phyloP scores from a whole-genome alignment of 768 basidiomycete species.

The Boletus tomentosulus region DNA sequence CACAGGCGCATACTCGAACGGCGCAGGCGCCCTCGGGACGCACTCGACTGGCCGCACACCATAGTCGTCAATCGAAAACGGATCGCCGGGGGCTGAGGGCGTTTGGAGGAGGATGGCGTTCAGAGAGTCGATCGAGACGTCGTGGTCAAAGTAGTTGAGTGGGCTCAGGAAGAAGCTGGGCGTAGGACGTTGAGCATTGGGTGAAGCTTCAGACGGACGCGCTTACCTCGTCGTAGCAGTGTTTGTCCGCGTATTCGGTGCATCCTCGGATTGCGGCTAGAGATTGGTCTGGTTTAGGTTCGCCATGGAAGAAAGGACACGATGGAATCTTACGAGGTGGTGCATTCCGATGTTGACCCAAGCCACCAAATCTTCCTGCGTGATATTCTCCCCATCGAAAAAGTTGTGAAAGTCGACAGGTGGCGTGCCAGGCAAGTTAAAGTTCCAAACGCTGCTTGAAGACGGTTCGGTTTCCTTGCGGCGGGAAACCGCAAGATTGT shows the following conservation, averaged over 20 bases:
- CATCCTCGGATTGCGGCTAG: constrained; percentile 61
- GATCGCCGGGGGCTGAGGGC: constrained; percentile 35
- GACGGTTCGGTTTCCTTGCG: constrained; percentile 60
- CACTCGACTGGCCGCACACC: constrained; percentile 44
- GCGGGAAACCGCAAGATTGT: constrained; percentile 54
- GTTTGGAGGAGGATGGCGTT: constrained; percentile 48
- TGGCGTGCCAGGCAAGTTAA: constrained; percentile 54
- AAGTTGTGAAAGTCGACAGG: constrained; percentile 58
- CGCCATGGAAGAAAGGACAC: not conserved
- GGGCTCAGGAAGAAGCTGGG: constrained; percentile 54
- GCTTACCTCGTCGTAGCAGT: constrained; percentile 49
- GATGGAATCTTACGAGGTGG: constrained; percentile 41
- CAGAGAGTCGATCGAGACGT: constrained; percentile 53
- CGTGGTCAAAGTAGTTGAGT: constrained; percentile 62
- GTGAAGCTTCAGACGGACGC: not conserved
- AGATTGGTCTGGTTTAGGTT: not conserved
- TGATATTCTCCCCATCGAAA: constrained; percentile 60
- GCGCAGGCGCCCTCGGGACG: constrained; percentile 33
- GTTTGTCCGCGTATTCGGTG: constrained; percentile 57
- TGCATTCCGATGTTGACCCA: constrained; percentile 69
- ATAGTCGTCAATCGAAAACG: constrained; percentile 47
- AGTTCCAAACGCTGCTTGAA: constrained; percentile 58
- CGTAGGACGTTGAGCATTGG: not conserved
- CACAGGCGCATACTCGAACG: constrained; percentile 38
- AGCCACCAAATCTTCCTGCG: constrained; percentile 60